These are phyloP conservation scores for Entrophospora sp. DNA, from an alignment of 192 early-diverging fungal genomes.

Conservation along the genomic window DNA sequence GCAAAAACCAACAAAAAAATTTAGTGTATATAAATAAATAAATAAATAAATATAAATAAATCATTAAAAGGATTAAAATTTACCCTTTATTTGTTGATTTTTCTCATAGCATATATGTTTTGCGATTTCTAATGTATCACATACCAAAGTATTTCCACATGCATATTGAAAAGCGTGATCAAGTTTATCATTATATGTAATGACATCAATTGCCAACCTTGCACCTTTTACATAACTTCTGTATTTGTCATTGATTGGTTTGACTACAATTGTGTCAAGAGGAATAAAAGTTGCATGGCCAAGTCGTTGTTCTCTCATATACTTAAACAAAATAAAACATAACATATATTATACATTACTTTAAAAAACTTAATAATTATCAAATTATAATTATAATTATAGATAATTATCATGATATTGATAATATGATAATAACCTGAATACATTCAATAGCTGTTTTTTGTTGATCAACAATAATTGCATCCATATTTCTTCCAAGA, in stretches of 20 bases:
- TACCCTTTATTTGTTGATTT: conserved; percentile 74
- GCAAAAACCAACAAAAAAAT: too few species aligned
- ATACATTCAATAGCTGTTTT: conserved; percentile 95
- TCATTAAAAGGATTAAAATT: too few species aligned
- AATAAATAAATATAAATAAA: too few species aligned
- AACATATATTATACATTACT: too few species aligned
- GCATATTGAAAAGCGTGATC: conserved; percentile 84
- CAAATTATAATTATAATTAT: too few species aligned
- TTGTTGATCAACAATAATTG: conserved; percentile 90
- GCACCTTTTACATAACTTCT: conserved; percentile 73
- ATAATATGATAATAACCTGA: too few species aligned
- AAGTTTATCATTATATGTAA: conserved; percentile 69
- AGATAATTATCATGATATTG: too few species aligned
- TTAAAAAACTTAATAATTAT: too few species aligned
- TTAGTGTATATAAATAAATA: too few species aligned
- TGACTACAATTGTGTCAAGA: conserved; percentile 67
- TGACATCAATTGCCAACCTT: conserved; percentile 86
- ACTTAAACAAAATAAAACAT: too few species aligned
- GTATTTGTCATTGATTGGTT: conserved; percentile 72
- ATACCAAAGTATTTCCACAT: conserved; percentile 88
- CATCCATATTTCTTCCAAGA: conserved; percentile 86
- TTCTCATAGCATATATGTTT: conserved; percentile 78
- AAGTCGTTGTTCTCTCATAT: conserved; percentile 82
- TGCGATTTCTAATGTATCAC: conserved; percentile 80
- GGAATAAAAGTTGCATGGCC: conserved; percentile 95